Percentiles rank a stretch among this genome's conserved stretches.
Conservation (phyloP, 2,329 filamentous ascomycete genomes). For the Paecilomyces niveus region DNA sequence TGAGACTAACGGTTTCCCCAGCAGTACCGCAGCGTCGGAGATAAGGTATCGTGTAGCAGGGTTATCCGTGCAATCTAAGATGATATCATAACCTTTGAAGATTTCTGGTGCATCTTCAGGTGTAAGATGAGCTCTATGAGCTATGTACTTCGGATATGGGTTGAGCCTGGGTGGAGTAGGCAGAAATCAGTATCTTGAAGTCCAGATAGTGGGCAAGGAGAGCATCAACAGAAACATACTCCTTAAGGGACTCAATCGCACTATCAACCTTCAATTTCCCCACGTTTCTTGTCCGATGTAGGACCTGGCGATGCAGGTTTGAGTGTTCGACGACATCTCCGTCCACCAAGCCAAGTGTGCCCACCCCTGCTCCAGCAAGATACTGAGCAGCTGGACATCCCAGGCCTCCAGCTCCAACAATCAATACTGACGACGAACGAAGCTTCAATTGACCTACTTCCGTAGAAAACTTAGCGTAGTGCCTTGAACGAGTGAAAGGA, state of each 20-base stretch:
- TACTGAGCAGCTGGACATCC: conserved; percentile 93
- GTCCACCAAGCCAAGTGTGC: conserved; percentile 76
- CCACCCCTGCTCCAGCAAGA: conserved; percentile 80
- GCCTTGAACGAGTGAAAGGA: neutral
- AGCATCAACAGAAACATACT: conserved; percentile 34
- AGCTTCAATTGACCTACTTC: conserved; percentile 65
- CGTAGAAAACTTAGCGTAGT: neutral
- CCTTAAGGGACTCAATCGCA: conserved; percentile 53
- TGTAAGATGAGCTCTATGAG: conserved; percentile 59
- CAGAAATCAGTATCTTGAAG: neutral
- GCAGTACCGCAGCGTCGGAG: conserved; percentile 78
- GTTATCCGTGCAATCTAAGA: conserved; percentile 93
- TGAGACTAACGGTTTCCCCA: conserved; percentile 73
- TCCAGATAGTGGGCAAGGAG: neutral
- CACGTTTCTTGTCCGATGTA: conserved; percentile 65
- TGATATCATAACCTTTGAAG: conserved; percentile 66
- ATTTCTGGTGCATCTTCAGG: conserved; percentile 61
- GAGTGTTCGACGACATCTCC: conserved; percentile 81
- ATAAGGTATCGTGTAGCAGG: conserved; percentile 87
- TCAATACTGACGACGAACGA: conserved; percentile 61
- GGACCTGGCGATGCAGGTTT: conserved; percentile 87
- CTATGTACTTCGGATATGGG: conserved; percentile 57
- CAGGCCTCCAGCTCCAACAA: conserved; percentile 82
- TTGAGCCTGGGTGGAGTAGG: conserved; percentile 53
- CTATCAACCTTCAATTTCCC: conserved; percentile 77